Conservation (phyloP, 2,329 filamentous ascomycete genomes). For the Colletotrichum echinochloae region DNA sequence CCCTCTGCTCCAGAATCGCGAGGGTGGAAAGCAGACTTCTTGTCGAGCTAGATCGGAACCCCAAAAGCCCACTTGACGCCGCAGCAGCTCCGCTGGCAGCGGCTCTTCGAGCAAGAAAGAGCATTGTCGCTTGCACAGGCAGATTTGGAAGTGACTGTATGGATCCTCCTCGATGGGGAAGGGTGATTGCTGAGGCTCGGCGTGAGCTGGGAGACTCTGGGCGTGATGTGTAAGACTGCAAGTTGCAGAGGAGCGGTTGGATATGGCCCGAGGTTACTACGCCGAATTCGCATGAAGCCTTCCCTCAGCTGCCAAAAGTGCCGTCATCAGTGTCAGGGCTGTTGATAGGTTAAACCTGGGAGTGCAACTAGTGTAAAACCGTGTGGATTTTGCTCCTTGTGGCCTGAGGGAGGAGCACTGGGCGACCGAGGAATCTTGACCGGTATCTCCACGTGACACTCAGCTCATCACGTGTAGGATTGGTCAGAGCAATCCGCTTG, state of each 20-base stretch:
- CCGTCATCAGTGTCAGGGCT: slow-evolving; percentile 27
- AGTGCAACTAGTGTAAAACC: not conserved
- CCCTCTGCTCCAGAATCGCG: slow-evolving; percentile 90
- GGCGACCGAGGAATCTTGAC: not conserved
- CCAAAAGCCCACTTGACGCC: slow-evolving; percentile 44
- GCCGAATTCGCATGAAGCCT: slow-evolving; percentile 38
- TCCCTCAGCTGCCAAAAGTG: slow-evolving; percentile 25
- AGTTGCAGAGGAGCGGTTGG: slow-evolving; percentile 46
- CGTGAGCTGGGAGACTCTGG: slow-evolving; percentile 4
- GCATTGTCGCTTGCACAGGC: slow-evolving; percentile 45
- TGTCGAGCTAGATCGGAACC: slow-evolving; percentile 42
- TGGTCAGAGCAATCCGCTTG: not conserved
- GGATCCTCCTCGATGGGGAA: not conserved
- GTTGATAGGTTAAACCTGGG: not conserved
- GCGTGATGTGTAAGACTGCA: slow-evolving; percentile 6
- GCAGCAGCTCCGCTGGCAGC: slow-evolving; percentile 41
- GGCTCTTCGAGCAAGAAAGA: slow-evolving; percentile 44
- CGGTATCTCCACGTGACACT: not conserved
- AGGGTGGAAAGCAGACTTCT: slow-evolving; percentile 81
- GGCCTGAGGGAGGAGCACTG: slow-evolving; percentile 10
- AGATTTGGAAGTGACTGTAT: not conserved
- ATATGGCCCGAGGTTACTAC: slow-evolving; percentile 53
- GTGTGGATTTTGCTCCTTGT: slow-evolving; percentile 5
- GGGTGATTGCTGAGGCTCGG: not conserved
- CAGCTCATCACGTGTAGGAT: not conserved